Conservation (phyloP, 2,329 filamentous ascomycete genomes). For the Thelonectria rubi region DNA sequence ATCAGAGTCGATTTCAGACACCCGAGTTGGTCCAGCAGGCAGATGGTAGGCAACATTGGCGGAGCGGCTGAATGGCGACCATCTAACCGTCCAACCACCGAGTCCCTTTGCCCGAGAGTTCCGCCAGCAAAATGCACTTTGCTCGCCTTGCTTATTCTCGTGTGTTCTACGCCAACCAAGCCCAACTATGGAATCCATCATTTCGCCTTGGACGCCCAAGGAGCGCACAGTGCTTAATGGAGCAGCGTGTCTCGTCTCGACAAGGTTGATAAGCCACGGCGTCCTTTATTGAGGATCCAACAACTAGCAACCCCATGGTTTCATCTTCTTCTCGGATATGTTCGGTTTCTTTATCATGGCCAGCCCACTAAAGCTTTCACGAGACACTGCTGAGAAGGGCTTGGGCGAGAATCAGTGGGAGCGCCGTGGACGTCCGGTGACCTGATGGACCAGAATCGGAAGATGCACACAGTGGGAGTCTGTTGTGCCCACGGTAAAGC, state of each 20-base stretch:
- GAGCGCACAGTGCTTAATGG: conserved; percentile 14
- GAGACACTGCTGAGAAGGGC: conserved; percentile 8
- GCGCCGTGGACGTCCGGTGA: conserved; percentile 17
- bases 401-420: conserved; percentile 18
- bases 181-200: background rate
- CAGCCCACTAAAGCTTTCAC: conserved; percentile 11
- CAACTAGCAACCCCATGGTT: background rate
- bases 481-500: no score
- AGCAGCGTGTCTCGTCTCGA: conserved; percentile 2
- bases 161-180: background rate
- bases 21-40: no score
- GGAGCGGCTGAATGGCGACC: conserved; percentile 11
- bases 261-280: background rate
- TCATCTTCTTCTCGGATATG: conserved; percentile 7
- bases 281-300: no score
- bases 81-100: background rate
- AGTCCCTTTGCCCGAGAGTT: conserved; percentile 8
- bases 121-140: conserved; percentile 10
- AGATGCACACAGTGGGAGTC: conserved; percentile 17
- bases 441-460: conserved; percentile 14
- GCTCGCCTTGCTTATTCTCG: background rate
- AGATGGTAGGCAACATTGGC: conserved; percentile 1
- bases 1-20: conserved; percentile 1
- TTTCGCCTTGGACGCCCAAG: background rate
- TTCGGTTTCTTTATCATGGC: conserved; percentile 3